Evolutionary conservation across 208 protist genomes (phyloP).

Genomic region (Phytomonas sp.): DNA sequence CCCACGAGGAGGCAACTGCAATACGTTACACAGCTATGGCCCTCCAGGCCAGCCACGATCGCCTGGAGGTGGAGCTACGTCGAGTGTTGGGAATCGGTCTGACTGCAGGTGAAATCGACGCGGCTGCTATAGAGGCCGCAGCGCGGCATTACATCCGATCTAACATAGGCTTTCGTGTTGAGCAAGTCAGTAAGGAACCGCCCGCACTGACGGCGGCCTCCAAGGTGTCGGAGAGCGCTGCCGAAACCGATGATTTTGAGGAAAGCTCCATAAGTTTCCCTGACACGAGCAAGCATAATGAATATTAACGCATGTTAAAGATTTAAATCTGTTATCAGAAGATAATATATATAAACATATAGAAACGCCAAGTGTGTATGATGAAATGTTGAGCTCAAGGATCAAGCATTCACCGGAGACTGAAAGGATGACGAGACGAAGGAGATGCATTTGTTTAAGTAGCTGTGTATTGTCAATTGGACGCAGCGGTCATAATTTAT

Average conservation of each 20-base stretch:
- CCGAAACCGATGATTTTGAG: background rate
- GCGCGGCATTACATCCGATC: conserved; percentile 60
- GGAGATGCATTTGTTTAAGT: background rate
- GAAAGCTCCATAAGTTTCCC: background rate
- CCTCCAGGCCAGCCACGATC: conserved; percentile 52
- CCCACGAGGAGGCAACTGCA: conserved; percentile 37
- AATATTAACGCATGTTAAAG: background rate
- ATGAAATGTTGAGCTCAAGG: background rate
- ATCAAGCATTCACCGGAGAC: background rate
- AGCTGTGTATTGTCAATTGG: background rate
- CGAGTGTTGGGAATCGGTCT: conserved; percentile 47
- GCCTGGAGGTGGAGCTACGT: conserved; percentile 67
- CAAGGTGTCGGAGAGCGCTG: background rate
- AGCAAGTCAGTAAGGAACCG: conserved; percentile 34
- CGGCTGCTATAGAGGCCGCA: conserved; percentile 60
- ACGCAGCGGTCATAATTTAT: background rate
- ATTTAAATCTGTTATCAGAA: background rate
- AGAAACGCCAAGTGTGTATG: background rate
- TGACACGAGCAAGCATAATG: background rate
- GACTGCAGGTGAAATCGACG: conserved; percentile 33
- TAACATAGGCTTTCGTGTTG: conserved; percentile 71
- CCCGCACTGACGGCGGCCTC: conserved; percentile 14
- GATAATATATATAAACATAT: background rate
- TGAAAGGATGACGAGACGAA: background rate
- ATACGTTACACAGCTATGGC: conserved; percentile 71